phyloP scores from a whole-genome alignment of 805 yeast species.

The Zygosaccharomyces siamensis region DNA sequence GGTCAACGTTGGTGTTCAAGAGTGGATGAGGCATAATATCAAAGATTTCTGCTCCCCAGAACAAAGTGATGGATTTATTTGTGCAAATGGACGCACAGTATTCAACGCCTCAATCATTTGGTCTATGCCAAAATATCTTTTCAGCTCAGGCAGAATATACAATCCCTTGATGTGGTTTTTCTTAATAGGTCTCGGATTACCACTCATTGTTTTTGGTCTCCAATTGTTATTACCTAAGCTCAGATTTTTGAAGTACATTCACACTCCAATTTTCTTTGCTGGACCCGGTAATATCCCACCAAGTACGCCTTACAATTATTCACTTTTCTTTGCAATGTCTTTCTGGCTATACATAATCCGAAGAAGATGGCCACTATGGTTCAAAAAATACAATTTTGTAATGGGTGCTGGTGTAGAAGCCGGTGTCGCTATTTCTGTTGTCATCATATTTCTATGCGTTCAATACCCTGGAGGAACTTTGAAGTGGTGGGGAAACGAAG shows the following conservation, averaged over 20 bases:
- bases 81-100: conserved; percentile 41
- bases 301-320: conserved; percentile 65
- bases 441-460: conserved; percentile 49
- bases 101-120: conserved; percentile 51
- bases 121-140: conserved; percentile 50
- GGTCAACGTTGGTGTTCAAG: conserved; percentile 38
- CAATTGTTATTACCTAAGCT: conserved; percentile 30
- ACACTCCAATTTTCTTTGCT: conserved; percentile 60
- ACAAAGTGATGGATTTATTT: conserved; percentile 43
- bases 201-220: conserved; percentile 34
- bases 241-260: conserved; percentile 38
- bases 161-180: conserved; percentile 54
- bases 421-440: conserved; percentile 58
- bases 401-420: conserved; percentile 58
- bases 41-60: conserved; percentile 37
- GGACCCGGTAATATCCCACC: conserved; percentile 67
- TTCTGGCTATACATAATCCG: conserved; percentile 43
- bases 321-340: conserved; percentile 47
- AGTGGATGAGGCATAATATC: conserved; percentile 39
- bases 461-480: conserved; percentile 42
- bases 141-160: conserved; percentile 46
- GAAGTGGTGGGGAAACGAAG: conserved; percentile 60
- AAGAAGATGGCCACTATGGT: conserved; percentile 48
- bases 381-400: conserved; percentile 56
- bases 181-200: conserved; percentile 44